Percentiles rank a stretch among this genome's conserved stretches.
Conservation (phyloP, 306 rosid genomes). For the Castanopsis chinensis region DNA sequence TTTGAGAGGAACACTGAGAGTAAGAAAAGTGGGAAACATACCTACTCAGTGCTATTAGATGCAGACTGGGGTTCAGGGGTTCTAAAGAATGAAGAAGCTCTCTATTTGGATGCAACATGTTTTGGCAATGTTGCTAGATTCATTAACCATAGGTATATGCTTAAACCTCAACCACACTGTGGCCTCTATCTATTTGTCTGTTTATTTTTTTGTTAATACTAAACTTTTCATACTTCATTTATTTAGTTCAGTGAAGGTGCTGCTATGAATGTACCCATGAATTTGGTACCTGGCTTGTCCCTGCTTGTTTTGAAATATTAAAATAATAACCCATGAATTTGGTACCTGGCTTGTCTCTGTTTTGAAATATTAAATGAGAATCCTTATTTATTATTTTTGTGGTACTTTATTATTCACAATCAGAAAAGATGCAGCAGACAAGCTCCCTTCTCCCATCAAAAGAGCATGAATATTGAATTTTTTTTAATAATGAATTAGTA, state of each 20-base stretch:
- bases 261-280: too few species aligned
- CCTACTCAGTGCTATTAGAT: conserved; percentile 58
- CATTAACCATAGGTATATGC: conserved; percentile 81
- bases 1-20: conserved; percentile 52
- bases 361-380: not conserved
- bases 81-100: conserved; percentile 62
- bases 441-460: not conserved
- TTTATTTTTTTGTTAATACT: not conserved
- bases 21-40: conserved; percentile 44
- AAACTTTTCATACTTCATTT: not conserved
- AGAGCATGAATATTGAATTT: not conserved
- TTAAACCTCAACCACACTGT: conserved; percentile 5
- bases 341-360: too few species aligned
- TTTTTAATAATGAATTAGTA: not conserved
- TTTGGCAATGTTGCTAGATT: conserved; percentile 88
- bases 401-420: not conserved
- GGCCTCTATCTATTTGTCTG: not conserved
- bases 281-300: not conserved
- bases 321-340: too few species aligned
- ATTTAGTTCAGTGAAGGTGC: not conserved
- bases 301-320: not conserved
- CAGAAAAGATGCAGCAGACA: not conserved
- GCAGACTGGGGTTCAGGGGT: conserved; percentile 66
- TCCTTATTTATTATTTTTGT: not conserved
- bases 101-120: conserved; percentile 80